Evolutionary conservation across 495 filamentous ascomycete species (phyloP), one percentile per base, ranked within the genome.

Genomic region (Sordaria brevicollis): DNA sequence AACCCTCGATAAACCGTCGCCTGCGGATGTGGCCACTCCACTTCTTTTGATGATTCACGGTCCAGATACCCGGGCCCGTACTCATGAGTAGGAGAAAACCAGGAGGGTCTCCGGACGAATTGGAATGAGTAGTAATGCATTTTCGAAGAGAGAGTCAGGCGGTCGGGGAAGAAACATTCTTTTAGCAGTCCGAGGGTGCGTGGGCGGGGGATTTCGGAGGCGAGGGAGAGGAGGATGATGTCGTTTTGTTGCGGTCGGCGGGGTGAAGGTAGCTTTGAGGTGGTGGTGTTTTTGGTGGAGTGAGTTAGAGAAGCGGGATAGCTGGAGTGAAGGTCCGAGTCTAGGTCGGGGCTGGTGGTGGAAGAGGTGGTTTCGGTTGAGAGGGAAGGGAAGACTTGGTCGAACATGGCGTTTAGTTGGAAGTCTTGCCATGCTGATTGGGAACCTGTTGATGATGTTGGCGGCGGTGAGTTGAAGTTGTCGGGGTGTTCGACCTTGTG

Each of bases 51-150:
- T 83, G n/a, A n/a, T 13, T 74, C 82, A 1, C 74, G 76, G 67
- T 86, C 85, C 37, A 81, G 76, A 76, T 81, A 87, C 75, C 49
- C 49, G 2, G 49, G 49, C 1, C 11, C 49, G 1, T 57, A 57
- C 0, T 1, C 0, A 0, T 31, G 49, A 13, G 25, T 31, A 25
- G 11, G 25, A 17, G 49, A 57, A 1, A 57, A 57, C 49, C 49
- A 57, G 0, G 49, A 8, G 0, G 49, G 49, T 1, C 49, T 21
- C 0, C 49, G 49, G 49, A 31, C 25, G 49, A 57, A 57, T 17
- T 87, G 86, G 76, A 87, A 88, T 69, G 76, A 80, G 77, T 88
- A 88, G 73, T 86, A 86, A 74, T 87, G 87, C 76, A 86, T 87
- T 31, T 79, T 73, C 29, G 78, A 83, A 17, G 81, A 75, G n/a